Percentiles rank a stretch among this genome's conserved stretches.
phyloP scores from a whole-genome alignment of 2,329 filamentous ascomycete species.

The Trichoderma citrinoviride region DNA sequence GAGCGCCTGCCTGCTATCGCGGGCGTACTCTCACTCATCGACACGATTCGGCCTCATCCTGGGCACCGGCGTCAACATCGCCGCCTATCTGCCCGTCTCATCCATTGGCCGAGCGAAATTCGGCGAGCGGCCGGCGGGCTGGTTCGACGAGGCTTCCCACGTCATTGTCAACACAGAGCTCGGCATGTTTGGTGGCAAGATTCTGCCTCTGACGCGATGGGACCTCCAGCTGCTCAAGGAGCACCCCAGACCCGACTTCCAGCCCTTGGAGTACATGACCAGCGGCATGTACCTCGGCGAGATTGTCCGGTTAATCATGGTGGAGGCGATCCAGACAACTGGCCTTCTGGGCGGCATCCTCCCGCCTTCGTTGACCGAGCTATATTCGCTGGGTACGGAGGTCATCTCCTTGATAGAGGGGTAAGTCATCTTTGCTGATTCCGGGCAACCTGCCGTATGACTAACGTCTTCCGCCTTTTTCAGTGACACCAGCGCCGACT shows the following conservation, averaged over 20 bases:
- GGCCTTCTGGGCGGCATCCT: slow-evolving; percentile 56
- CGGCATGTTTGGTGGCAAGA: slow-evolving; percentile 61
- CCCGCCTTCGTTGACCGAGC: slow-evolving; percentile 50
- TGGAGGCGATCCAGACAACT: slow-evolving; percentile 56
- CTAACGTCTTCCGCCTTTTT: slow-evolving; percentile 25
- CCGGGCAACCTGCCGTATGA: background rate
- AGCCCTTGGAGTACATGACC: slow-evolving; percentile 61
- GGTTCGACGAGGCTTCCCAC: slow-evolving; percentile 58
- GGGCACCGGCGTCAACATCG: slow-evolving; percentile 66
- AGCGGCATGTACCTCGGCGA: slow-evolving; percentile 67
- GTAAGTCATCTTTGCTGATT: slow-evolving; percentile 40
- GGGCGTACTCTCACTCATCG: slow-evolving; percentile 57
- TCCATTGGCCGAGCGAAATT: slow-evolving; percentile 57
- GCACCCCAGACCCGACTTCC: slow-evolving; percentile 58
- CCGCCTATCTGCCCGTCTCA: slow-evolving; percentile 59
- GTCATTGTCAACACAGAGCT: slow-evolving; percentile 67
- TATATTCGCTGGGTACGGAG: slow-evolving; percentile 60
- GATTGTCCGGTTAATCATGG: slow-evolving; percentile 55
- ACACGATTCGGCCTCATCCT: slow-evolving; percentile 64
- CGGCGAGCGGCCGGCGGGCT: slow-evolving; percentile 51
- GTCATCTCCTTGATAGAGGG: slow-evolving; percentile 56
- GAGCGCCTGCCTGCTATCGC: slow-evolving; percentile 62
- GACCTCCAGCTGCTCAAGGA: slow-evolving; percentile 51
- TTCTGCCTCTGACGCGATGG: slow-evolving; percentile 61
- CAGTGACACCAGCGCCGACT: slow-evolving; percentile 46